Conservation (phyloP, 768 basidiomycete species). For the Dendrothele bispora region DNA sequence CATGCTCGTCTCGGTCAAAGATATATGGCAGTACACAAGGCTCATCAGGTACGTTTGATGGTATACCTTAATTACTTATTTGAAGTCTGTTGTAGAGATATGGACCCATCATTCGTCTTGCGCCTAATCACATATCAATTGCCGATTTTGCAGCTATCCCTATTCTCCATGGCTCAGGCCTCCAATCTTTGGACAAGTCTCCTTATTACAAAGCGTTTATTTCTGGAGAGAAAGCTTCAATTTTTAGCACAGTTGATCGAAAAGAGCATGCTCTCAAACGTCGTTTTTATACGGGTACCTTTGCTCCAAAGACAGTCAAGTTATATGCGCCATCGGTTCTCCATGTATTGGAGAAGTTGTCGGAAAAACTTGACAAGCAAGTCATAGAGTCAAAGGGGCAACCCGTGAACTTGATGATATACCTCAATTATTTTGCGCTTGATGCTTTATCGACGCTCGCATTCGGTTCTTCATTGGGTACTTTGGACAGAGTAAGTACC, state of each 20-base stretch:
- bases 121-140: constrained; percentile 33
- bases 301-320: constrained; percentile 21
- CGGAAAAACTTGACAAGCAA: constrained; percentile 21
- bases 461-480: constrained; percentile 32
- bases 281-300: constrained; percentile 29
- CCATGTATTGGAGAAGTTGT: constrained; percentile 12
- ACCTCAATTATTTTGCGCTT: constrained; percentile 35
- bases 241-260: constrained; percentile 31
- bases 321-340: constrained; percentile 21
- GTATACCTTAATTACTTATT: not conserved
- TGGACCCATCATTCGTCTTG: constrained; percentile 28
- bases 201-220: constrained; percentile 32
- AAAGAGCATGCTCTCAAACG: constrained; percentile 30
- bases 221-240: constrained; percentile 21
- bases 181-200: constrained; percentile 27
- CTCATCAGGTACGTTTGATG: constrained; percentile 22
- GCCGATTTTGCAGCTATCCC: constrained; percentile 24
- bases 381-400: constrained; percentile 15
- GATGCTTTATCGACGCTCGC: constrained; percentile 33
- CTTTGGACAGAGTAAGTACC: constrained; percentile 21
- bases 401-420: constrained; percentile 22
- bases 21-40: constrained; percentile 27
- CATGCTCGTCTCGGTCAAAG: constrained; percentile 26
- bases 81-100: constrained; percentile 19
- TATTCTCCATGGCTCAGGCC: constrained; percentile 32